Conservation (phyloP, 176 grass and related monocot genomes). For the Elymus sibiricus region DNA sequence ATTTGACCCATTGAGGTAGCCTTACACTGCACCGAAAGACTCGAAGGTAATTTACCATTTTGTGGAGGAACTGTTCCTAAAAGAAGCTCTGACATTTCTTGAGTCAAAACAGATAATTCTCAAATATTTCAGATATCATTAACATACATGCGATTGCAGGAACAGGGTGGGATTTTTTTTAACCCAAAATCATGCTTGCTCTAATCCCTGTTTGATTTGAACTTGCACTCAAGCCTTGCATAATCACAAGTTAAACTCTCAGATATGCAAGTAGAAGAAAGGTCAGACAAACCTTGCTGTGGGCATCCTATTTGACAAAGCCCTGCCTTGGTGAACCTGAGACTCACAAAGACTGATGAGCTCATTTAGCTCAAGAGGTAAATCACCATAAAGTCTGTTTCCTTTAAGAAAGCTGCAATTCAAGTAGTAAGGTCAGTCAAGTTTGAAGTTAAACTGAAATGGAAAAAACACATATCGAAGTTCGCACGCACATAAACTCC, state of each 20-base stretch:
- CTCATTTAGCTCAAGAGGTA: constrained; percentile 10
- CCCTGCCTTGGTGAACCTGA: constrained; percentile 15
- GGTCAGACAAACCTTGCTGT: constrained; percentile 19
- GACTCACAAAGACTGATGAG: constrained; percentile 16
- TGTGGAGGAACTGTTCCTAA: not conserved
- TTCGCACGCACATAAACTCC: constrained; percentile 46
- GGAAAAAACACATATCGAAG: not conserved
- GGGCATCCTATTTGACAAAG: constrained; percentile 16
- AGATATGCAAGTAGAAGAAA: not conserved
- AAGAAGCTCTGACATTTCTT: not conserved
- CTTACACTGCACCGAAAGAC: not conserved
- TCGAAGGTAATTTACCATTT: not conserved
- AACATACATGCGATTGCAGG: not conserved
- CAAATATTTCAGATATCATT: not conserved
- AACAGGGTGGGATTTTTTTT: not conserved
- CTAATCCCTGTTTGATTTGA: not conserved
- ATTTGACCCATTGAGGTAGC: not conserved
- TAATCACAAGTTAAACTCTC: not conserved
- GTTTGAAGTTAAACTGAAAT: not conserved
- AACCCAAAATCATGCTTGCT: not conserved
- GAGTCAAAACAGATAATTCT: not conserved
- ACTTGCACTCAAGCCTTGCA: not conserved
- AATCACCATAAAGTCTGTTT: constrained; percentile 35
- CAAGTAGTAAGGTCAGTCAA: not conserved
- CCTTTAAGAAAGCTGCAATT: constrained; percentile 43